phyloP scores from a whole-genome alignment of 495 filamentous ascomycete genomes.

The Trichoderma orchidacearum region DNA sequence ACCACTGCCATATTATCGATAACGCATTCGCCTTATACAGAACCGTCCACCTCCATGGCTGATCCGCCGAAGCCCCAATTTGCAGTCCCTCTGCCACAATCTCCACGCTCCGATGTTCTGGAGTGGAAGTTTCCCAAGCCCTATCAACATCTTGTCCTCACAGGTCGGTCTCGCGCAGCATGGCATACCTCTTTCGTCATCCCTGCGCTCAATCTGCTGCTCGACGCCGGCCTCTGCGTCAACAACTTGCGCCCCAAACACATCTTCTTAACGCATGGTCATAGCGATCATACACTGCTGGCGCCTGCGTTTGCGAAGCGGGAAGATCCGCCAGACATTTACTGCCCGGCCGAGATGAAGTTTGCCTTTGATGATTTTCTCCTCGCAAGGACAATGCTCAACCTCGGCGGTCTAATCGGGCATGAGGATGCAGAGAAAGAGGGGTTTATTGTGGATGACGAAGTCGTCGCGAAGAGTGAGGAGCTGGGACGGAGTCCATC shows the following conservation, averaged over 20 bases:
- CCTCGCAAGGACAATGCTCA: constrained; percentile 13
- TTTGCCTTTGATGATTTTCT: constrained; percentile 13
- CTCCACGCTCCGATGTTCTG: constrained; percentile 18
- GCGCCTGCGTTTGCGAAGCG: constrained; percentile 17
- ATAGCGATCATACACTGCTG: constrained; percentile 22
- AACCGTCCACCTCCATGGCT: too few species aligned
- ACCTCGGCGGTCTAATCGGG: constrained; percentile 12
- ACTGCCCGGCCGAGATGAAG: constrained; percentile 17
- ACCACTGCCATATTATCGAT: too few species aligned
- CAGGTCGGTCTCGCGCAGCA: constrained; percentile 22
- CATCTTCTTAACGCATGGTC: constrained; percentile 27
- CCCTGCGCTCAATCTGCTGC: constrained; percentile 22
- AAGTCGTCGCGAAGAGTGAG: background rate
- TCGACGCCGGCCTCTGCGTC: constrained; percentile 22
- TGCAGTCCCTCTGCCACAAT: constrained; percentile 20
- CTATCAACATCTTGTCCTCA: constrained; percentile 17
- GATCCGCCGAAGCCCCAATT: constrained; percentile 5
- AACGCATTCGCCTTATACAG: too few species aligned
- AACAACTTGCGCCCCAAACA: constrained; percentile 23
- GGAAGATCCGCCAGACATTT: constrained; percentile 20
- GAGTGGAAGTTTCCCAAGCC: constrained; percentile 25
- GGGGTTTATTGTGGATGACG: background rate
- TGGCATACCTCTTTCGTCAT: constrained; percentile 30
- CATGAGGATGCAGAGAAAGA: background rate
- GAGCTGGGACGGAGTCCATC: background rate